Conservation (phyloP, 805 yeast genomes). For the Kazachstania martiniae region DNA sequence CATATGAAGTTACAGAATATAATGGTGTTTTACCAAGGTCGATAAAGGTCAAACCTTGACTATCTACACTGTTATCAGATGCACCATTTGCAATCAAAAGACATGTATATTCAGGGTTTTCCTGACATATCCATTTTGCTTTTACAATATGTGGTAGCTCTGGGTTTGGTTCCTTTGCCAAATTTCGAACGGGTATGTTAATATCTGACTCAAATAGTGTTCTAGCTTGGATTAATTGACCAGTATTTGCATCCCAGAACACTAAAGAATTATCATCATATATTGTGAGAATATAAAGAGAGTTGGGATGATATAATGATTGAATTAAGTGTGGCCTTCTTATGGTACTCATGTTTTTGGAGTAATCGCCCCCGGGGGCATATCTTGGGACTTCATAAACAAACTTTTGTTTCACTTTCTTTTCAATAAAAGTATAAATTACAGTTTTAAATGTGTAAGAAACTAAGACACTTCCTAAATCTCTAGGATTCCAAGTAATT, state of each 20-base stretch:
- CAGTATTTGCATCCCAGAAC: conserved; percentile 87
- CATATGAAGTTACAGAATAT: conserved; percentile 72
- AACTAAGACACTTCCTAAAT: conserved; percentile 65
- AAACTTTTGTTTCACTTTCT: conserved; percentile 44
- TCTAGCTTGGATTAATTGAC: conserved; percentile 64
- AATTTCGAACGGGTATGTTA: too few relatives aligned
- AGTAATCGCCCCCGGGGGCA: conserved; percentile 60
- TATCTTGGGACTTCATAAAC: conserved; percentile 54
- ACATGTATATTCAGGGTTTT: conserved; percentile 72
- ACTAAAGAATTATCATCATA: conserved; percentile 78
- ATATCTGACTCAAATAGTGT: conserved; percentile 55
- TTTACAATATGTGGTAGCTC: conserved; percentile 35
- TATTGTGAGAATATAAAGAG: conserved; percentile 67
- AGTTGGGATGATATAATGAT: conserved; percentile 87
- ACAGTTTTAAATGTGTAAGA: conserved; percentile 64
- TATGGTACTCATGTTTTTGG: conserved; percentile 13
- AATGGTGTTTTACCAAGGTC: conserved; percentile 75
- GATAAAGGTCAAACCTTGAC: conserved; percentile 38
- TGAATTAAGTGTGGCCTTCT: conserved; percentile 36
- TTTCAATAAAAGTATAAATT: conserved; percentile 53
- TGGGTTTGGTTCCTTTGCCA: conserved; percentile 33
- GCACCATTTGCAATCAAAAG: conserved; percentile 60
- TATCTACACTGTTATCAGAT: conserved; percentile 29
- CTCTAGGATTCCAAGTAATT: conserved; percentile 80
- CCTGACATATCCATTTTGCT: conserved; percentile 68